A percentile compares a stretch with the other conserved stretches of the same genome.
phyloP scores from a whole-genome alignment of 2,329 filamentous ascomycete genomes.

The Hirsutella rhossiliensis region DNA sequence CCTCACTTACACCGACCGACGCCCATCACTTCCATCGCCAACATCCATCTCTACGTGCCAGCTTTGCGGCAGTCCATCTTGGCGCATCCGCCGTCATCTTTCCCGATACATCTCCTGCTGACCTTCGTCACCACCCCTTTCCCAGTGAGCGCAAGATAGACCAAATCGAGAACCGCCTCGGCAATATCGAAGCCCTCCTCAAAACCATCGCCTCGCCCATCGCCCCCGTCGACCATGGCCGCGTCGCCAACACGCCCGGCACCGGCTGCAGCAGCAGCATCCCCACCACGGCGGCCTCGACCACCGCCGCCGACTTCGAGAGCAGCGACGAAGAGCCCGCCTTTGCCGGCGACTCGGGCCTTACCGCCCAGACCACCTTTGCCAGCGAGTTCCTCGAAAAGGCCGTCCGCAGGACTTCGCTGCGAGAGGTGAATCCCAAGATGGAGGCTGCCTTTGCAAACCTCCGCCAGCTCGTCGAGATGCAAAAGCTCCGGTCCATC shows the following conservation, averaged over 20 bases:
- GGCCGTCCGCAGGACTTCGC: slow-evolving; percentile 34
- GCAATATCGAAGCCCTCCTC: slow-evolving; percentile 31
- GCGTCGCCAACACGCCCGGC: slow-evolving; percentile 11
- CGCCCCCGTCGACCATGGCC: slow-evolving; percentile 8
- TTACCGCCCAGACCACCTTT: slow-evolving; percentile 39
- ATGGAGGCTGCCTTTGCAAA: slow-evolving; percentile 40
- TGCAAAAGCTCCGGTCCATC: slow-evolving; percentile 31
- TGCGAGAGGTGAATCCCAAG: slow-evolving; percentile 32
- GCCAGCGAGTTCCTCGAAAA: slow-evolving; percentile 42
- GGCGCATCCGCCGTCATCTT: not conserved
- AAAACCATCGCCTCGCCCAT: slow-evolving; percentile 20
- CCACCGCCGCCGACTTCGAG: slow-evolving; percentile 20
- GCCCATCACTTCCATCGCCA: too few species aligned
- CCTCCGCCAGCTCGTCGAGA: slow-evolving; percentile 38
- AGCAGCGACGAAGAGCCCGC: slow-evolving; percentile 27
- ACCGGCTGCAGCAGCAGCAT: slow-evolving; percentile 12
- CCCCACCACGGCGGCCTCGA: slow-evolving; percentile 15
- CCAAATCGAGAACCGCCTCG: slow-evolving; percentile 30
- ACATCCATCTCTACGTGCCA: too few species aligned
- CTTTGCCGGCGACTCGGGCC: slow-evolving; percentile 35
- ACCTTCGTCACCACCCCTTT: not conserved
- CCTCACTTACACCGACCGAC: too few species aligned
- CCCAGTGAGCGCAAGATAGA: slow-evolving; percentile 41
- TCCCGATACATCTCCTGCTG: not conserved
- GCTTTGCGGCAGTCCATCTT: too few species aligned